Evolutionary conservation across 495 filamentous ascomycete genomes (phyloP), one percentile per base, ranked within the genome.

Genomic region (Penicillium angulare): DNA sequence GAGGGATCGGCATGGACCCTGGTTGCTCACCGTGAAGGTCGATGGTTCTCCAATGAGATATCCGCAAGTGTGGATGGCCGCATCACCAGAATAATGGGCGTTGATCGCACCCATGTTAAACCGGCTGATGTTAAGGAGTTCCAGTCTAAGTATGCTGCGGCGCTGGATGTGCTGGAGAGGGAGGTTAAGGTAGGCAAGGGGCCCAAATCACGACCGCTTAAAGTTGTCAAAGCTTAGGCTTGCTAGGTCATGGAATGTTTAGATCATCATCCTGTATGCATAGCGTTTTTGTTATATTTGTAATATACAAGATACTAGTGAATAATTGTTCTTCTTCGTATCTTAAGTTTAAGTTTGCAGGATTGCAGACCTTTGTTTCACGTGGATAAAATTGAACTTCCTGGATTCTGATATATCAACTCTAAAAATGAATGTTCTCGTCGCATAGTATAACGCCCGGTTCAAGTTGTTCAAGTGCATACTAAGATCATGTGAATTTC

Each of bases 21-120:
- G 10, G 77, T 92, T 22, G 85, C 83, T 29, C 79, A 87, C 52
- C 77, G 77, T 7, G 91, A 98, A 65, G 92, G 82, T 7, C 75
- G 84, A 31, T 90, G 91, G 88, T 98, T 97, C 62, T 86, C 86
- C 82, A 83, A 86, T 40, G 83, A 88, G 52, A 84, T 97, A 52
- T 85, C 78, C 2, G 71, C 64, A 46, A 71, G 63, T 9, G 50
- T 59, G 0, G 59, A 70, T 36, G 67, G 70, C 24, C 79, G 71
- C 38, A 73, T 86, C 47, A 68, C 57, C 2, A 63, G 77, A 48
- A 61, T 60, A 24, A 49, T 27, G 13, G 68, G 59, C 49, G 72
- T 77, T 31, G 62, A 73, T 32, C 74, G 73, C 41, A 73, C 83
- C 35, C 72, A 68, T 16, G 52, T 78, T 32, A 72, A 71, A 32